Conservation (phyloP, 495 filamentous ascomycete genomes). For the Rhypophila decipiens region DNA sequence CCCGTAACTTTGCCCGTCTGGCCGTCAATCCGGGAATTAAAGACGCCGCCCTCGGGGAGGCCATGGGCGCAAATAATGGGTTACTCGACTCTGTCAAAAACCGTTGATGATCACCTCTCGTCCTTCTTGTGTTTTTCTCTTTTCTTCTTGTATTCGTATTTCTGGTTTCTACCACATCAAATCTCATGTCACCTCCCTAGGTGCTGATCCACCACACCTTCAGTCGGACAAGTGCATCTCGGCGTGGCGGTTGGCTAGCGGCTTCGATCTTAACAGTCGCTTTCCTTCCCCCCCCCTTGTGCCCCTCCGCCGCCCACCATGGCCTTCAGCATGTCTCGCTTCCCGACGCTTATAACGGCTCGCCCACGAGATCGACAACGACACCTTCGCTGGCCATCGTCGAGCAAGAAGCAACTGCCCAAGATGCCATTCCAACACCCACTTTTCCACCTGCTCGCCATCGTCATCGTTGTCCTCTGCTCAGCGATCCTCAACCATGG, state of each 20-base stretch:
- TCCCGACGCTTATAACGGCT: conserved; percentile 15
- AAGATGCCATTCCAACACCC: conserved; percentile 21
- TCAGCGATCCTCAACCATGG: conserved; percentile 18
- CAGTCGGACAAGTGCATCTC: neutral
- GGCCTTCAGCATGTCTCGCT: conserved; percentile 22
- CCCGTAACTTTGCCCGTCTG: conserved; percentile 17
- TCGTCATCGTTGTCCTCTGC: conserved; percentile 17
- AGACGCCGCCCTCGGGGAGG: no score
- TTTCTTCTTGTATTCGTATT: conserved; percentile 1
- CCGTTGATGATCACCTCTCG: conserved; percentile 4
- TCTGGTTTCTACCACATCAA: neutral
- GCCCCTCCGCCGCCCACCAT: conserved; percentile 10
- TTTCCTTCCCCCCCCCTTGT: conserved; percentile 1
- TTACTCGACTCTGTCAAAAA: conserved; percentile 12
- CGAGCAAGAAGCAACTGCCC: conserved; percentile 9
- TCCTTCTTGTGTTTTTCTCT: conserved; percentile 6
- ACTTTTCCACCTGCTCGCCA: conserved; percentile 17
- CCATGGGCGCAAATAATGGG: no score
- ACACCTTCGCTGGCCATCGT: conserved; percentile 12
- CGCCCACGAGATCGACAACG: conserved; percentile 11
- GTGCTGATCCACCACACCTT: conserved; percentile 5
- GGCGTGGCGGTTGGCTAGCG: conserved; percentile 7
- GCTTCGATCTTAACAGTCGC: conserved; percentile 10
- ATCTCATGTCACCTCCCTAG: neutral
- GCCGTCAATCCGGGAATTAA: conserved; percentile 4